phyloP scores from a whole-genome alignment of 2,329 filamentous ascomycete species.

The Penicillium griseofulvum region DNA sequence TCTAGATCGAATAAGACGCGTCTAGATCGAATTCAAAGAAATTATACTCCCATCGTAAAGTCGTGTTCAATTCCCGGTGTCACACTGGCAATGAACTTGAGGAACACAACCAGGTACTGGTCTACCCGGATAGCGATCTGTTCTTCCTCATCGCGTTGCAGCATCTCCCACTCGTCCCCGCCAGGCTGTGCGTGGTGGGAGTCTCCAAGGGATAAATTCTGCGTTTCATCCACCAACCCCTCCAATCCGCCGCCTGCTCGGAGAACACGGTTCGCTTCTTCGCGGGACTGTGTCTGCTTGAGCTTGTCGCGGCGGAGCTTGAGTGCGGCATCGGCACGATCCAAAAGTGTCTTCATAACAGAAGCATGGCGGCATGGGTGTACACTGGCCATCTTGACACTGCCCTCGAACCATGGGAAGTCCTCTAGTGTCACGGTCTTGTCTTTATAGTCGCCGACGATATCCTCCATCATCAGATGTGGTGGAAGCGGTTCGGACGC shows the following conservation, averaged over 20 bases:
- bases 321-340: constrained; percentile 88
- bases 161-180: constrained; percentile 64
- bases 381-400: constrained; percentile 92
- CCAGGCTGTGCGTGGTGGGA: constrained; percentile 37
- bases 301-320: constrained; percentile 85
- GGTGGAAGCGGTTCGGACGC: constrained; percentile 78
- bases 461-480: constrained; percentile 91
- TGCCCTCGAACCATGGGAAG: constrained; percentile 89
- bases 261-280: constrained; percentile 25
- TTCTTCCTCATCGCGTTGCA: constrained; percentile 52
- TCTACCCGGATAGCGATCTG: constrained; percentile 51
- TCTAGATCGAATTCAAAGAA: not conserved
- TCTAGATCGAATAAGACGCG: not conserved
- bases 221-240: constrained; percentile 78
- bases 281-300: constrained; percentile 56
- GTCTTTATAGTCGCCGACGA: constrained; percentile 93
- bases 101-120: constrained; percentile 52
- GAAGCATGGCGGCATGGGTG: constrained; percentile 96
- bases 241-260: constrained; percentile 62
- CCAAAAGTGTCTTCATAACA: constrained; percentile 96
- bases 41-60: constrained; percentile 89
- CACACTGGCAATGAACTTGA: constrained; percentile 77
- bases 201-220: constrained; percentile 58
- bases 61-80: constrained; percentile 97
- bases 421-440: constrained; percentile 98